phyloP scores from a whole-genome alignment of 371 early-diverging fungal genomes.

The Gilbertella persicaria region DNA sequence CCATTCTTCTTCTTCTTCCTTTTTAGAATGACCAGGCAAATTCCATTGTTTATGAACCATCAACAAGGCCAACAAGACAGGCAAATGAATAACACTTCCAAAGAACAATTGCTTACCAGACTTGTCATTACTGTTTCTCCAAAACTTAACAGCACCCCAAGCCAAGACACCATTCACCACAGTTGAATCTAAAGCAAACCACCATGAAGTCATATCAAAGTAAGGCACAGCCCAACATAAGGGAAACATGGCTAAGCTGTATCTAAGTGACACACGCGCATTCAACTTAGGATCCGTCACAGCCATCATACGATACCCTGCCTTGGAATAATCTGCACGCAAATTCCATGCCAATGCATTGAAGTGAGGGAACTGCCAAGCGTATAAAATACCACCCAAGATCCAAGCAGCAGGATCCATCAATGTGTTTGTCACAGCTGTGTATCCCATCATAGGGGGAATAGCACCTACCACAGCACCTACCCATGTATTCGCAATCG shows the following conservation, averaged over 20 bases:
- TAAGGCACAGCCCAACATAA: slow-evolving; percentile 63
- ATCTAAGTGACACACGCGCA: slow-evolving; percentile 84
- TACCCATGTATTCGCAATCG: slow-evolving; percentile 94
- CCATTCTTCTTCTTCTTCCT: slow-evolving; percentile 22
- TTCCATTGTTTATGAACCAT: slow-evolving; percentile 78
- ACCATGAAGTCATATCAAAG: slow-evolving; percentile 77
- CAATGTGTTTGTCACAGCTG: slow-evolving; percentile 79
- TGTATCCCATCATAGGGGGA: slow-evolving; percentile 98
- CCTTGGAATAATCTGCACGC: slow-evolving; percentile 93
- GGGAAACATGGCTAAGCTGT: slow-evolving; percentile 86
- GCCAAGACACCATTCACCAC: slow-evolving; percentile 76
- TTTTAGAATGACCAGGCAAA: neutral
- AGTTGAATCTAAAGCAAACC: slow-evolving; percentile 79
- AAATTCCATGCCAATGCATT: slow-evolving; percentile 92
- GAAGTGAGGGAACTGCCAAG: slow-evolving; percentile 99
- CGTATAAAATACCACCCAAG: slow-evolving; percentile 80
- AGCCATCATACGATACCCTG: slow-evolving; percentile 96
- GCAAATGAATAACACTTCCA: slow-evolving; percentile 85
- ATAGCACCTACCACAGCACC: slow-evolving; percentile 96
- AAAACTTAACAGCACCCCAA: slow-evolving; percentile 74
- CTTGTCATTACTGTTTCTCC: slow-evolving; percentile 74
- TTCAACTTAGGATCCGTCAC: slow-evolving; percentile 88
- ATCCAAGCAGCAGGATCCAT: slow-evolving; percentile 79
- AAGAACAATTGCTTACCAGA: slow-evolving; percentile 90
- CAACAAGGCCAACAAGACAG: slow-evolving; percentile 80